Base-by-base conservation (phyloP, 352 stramenopile genomes). In the Blastocystis sp. region DNA sequence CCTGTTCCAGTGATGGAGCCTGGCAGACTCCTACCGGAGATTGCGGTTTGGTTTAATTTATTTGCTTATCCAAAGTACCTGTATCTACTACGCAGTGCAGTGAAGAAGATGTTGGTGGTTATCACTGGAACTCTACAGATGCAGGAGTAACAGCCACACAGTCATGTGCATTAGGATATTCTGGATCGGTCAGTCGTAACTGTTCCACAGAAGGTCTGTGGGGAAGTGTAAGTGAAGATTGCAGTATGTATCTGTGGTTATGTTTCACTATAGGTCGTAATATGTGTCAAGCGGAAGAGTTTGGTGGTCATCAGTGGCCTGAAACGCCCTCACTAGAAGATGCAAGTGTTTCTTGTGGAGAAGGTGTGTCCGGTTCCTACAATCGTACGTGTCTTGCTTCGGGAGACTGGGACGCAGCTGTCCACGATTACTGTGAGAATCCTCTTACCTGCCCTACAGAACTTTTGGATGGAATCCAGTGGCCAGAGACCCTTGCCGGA, bases 281-380 rank as follows among this genome's bases (percentile, higher is more conserved):
- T 66, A 40, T 66, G 58, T 76, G 64, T 33, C 22, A 3, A 76
- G 37, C 2, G 5, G 2, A 44, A 24, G 37, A 76, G 24, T 24
- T 44, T 3, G 37, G 13, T 33, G 44, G 37, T 27, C 19, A 6
- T 44, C 44, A 15, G 44, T 89, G 78, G 78, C 78, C 78, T 5
- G 60, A 37, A 19, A 89, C 78, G 22, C 40, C 35, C 17, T 48
- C 37, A 19, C 37, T 58, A 7, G 9, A 66, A 30, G 64, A 37
- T 35, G 78, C 56, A 22, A 58, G 56, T 48, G 48, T 77, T 30
- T 62, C 78, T 27, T 89, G 78, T 56, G 51, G n/a, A 53, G n/a
- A n/a, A 30, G 78, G 78, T 19, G 54, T 57, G 27, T 58, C 37
- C 4, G 78, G 78, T 7, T n/a, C 7, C 19, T 56, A 35, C 19